phyloP scores from a whole-genome alignment of 352 stramenopile species.

The Elongisporangium undulatum region DNA sequence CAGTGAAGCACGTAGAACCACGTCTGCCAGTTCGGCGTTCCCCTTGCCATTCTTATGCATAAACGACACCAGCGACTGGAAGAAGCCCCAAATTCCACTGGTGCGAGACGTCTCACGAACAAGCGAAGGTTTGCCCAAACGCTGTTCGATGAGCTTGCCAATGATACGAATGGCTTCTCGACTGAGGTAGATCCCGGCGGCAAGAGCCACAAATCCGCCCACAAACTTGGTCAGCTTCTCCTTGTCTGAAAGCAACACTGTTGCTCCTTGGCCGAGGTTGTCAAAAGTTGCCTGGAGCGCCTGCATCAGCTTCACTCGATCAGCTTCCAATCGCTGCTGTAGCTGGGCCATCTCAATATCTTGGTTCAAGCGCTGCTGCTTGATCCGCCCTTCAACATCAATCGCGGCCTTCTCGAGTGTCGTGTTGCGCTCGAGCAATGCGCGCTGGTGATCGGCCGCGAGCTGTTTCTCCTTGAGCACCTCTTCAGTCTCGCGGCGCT shows the following conservation, averaged over 20 bases:
- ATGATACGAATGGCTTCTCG: conserved; percentile 52
- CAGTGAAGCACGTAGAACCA: conserved; percentile 44
- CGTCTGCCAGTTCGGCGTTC: conserved; percentile 46
- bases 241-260: conserved; percentile 49
- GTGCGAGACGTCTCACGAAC: conserved; percentile 63
- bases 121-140: conserved; percentile 64
- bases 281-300: conserved; percentile 65
- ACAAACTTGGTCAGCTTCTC: conserved; percentile 59
- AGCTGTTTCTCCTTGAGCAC: conserved; percentile 58
- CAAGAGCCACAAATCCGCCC: conserved; percentile 49
- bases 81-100: conserved; percentile 39
- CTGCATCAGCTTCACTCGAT: conserved; percentile 60
- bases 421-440: conserved; percentile 54
- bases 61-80: conserved; percentile 19
- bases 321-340: conserved; percentile 49
- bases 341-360: conserved; percentile 73
- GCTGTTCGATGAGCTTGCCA: conserved; percentile 58
- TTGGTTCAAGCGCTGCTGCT: conserved; percentile 62
- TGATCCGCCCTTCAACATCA: conserved; percentile 60
- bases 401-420: conserved; percentile 56
- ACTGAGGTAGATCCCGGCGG: conserved; percentile 56
- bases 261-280: conserved; percentile 53
- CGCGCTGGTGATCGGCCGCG: conserved; percentile 34
- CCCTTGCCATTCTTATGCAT: conserved; percentile 13
- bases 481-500: conserved; percentile 52